Conservation (phyloP, 78 protist species). For the Salpingoeca rosetta region DNA sequence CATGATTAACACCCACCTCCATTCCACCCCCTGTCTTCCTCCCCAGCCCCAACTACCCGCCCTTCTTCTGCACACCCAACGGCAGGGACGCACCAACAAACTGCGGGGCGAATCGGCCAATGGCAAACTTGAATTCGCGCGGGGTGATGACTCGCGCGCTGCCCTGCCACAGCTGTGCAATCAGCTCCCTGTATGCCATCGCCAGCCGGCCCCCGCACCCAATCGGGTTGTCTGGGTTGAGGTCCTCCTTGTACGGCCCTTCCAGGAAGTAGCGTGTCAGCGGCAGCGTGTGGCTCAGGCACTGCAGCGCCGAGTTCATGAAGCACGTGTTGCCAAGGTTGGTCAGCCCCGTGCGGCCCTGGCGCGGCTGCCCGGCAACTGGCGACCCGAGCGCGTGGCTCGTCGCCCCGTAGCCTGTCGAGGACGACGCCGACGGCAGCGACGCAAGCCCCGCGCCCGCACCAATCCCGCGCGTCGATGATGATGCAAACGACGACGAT, state of each 20-base stretch:
- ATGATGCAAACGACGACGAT: not conserved
- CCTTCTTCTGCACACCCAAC: too few relatives aligned
- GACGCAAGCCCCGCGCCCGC: not conserved
- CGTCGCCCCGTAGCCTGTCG: not conserved
- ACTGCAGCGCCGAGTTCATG: conserved; percentile 74
- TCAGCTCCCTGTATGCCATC: conserved; percentile 26
- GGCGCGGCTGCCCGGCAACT: not conserved
- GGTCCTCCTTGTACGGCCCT: conserved; percentile 14
- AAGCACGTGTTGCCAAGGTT: conserved; percentile 89
- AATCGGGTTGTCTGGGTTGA: conserved; percentile 61
- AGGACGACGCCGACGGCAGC: not conserved
- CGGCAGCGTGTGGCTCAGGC: conserved; percentile 31
- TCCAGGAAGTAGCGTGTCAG: conserved; percentile 42
- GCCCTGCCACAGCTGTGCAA: conserved; percentile 45
- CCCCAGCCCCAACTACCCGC: too few relatives aligned
- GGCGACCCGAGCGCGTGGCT: not conserved
- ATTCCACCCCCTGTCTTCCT: too few relatives aligned
- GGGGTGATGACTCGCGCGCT: conserved; percentile 27
- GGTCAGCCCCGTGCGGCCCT: conserved; percentile 39
- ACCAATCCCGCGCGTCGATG: not conserved
- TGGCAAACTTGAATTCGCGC: conserved; percentile 29
- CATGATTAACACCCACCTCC: not conserved
- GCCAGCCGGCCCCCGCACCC: conserved; percentile 66
- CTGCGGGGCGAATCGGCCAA: conserved; percentile 1
- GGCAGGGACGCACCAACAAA: too few relatives aligned